Evolutionary conservation across 2,329 filamentous ascomycete genomes (phyloP), one percentile per base, ranked within the genome.

Genomic region (Fusarium subglutinans): DNA sequence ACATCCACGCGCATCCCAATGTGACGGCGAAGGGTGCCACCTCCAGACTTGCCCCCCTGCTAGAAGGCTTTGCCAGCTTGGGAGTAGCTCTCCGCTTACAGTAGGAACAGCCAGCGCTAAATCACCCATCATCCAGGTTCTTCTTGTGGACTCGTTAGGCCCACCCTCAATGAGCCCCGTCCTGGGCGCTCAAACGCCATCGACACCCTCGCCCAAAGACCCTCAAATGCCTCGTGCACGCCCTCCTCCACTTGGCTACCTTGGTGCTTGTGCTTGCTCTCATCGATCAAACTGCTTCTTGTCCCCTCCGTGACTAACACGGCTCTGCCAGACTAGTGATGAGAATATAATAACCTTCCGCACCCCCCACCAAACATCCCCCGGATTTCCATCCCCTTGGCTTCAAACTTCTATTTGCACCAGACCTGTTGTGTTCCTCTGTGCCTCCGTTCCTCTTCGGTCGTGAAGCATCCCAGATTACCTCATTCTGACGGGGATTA

Each of bases 291-390:
- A 77, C 70, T 74, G 54, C 62, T 76, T 64, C 65, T 53, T 63
- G 64, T 66, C 70, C 71, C 74, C 65, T 73, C 65, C 62, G 63
- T 67, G 64, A 71, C 70, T 58, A 44, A 59, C 53, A 57, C 51
- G 64, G 72, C 72, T 66, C 70, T 72, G 40, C 62, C 30, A 64
- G 74, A 59, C 75, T 75, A 77, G 62, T 58, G 38, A 75, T 50
- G 69, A 72, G 74, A 79, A 78, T 79, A 79, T 79, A 79, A 79
- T 78, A 78, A 73, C 70, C 78, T 77, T 78, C 75, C 78, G 76
- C 78, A 63, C 78, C 77, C 78, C 75, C 78, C 78, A 77, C 76
- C 76, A 72, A 60, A 74, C 65, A 63, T 74, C 77, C 78, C 78
- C 78, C 78, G 77, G 78, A 80, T 80, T 80, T 76, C 72, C 71